Conservation (phyloP, 148 eudicot species). For the Cornus controversa region DNA sequence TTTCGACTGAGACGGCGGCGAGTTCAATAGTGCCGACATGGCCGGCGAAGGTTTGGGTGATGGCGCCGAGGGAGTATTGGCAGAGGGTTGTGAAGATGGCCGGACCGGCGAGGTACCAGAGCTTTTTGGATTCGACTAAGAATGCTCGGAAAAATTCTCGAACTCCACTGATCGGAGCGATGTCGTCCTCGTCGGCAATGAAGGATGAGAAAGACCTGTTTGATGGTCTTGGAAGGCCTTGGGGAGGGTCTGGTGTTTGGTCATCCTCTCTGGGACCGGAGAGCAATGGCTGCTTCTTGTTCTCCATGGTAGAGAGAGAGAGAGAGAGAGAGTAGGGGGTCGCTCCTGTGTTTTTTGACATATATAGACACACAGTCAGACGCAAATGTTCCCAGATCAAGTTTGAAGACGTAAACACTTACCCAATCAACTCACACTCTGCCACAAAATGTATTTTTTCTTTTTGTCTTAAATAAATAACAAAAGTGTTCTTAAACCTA, state of each 20-base stretch:
- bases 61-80: slow-evolving; percentile 35
- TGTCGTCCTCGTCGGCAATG: neutral
- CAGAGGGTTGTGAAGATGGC: slow-evolving; percentile 32
- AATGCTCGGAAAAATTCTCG: slow-evolving; percentile 11
- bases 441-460: no score
- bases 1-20: slow-evolving; percentile 33
- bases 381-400: no score
- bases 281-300: neutral
- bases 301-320: neutral
- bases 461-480: no score
- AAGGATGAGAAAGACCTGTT: neutral
- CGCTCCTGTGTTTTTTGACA: no score
- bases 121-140: slow-evolving; percentile 21
- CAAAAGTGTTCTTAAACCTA: no score
- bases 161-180: neutral
- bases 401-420: no score
- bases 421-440: no score
- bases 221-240: neutral
- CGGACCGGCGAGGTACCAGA: slow-evolving; percentile 30
- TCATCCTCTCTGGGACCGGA: no score
- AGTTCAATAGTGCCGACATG: slow-evolving; percentile 33
- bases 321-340: no score
- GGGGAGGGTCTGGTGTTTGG: neutral
- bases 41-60: slow-evolving; percentile 34
- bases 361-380: no score